phyloP scores from a whole-genome alignment of 345 rosid species.

The Barbarea vulgaris region DNA sequence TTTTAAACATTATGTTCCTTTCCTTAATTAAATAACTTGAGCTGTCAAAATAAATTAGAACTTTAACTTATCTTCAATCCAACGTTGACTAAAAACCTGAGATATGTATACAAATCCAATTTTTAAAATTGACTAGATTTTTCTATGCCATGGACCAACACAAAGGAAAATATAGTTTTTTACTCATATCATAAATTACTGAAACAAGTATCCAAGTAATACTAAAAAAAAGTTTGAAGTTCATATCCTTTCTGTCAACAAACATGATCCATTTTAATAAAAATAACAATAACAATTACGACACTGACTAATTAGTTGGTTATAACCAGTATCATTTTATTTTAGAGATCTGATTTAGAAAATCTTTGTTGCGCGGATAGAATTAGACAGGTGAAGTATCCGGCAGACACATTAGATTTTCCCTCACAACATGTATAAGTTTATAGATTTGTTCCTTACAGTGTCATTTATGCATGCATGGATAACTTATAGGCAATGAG shows the following conservation, averaged over 20 bases:
- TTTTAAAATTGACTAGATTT: slow-evolving; percentile 1
- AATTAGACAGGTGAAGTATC: neutral
- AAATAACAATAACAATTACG: neutral
- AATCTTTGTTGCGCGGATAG: neutral
- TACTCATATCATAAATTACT: neutral
- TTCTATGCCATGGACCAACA: neutral
- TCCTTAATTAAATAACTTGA: neutral
- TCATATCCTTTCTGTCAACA: neutral
- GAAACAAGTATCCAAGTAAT: neutral
- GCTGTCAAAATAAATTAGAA: neutral
- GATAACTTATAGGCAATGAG: neutral
- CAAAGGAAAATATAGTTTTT: neutral
- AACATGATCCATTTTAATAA: neutral
- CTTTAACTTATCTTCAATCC: slow-evolving; percentile 20
- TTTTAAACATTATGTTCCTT: slow-evolving; percentile 23
- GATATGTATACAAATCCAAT: neutral
- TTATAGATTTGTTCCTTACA: neutral
- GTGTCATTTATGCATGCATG: neutral
- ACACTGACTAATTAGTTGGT: neutral
- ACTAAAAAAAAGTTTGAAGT: neutral
- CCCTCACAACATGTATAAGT: neutral
- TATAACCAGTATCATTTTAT: neutral
- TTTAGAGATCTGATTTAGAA: neutral
- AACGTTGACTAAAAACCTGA: neutral
- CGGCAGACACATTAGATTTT: neutral